These are phyloP conservation scores for Leishmania amazonensis DNA, from an alignment of 208 protist genomes.

Conservation along the genomic window DNA sequence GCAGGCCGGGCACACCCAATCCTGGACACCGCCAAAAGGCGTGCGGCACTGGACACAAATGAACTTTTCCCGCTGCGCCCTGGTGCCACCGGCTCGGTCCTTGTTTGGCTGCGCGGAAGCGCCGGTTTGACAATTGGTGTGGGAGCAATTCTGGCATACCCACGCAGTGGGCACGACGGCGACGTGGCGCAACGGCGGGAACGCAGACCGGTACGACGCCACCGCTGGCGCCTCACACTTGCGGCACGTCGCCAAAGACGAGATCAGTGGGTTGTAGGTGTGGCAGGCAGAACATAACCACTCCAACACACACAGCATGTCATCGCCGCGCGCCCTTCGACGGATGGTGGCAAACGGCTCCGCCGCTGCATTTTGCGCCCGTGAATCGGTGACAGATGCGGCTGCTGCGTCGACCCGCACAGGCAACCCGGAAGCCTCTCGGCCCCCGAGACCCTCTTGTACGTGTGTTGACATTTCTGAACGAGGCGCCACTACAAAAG, in stretches of 20 bases:
- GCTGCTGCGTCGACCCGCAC: neutral
- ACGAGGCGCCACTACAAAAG: neutral
- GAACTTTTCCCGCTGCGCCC: slow-evolving; percentile 47
- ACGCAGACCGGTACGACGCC: slow-evolving; percentile 42
- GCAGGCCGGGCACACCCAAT: slow-evolving; percentile 78
- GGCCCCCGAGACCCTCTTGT: neutral
- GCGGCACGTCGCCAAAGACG: slow-evolving; percentile 29
- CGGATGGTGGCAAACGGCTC: slow-evolving; percentile 48
- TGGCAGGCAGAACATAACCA: slow-evolving; percentile 73
- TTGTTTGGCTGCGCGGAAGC: slow-evolving; percentile 1
- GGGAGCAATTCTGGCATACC: slow-evolving; percentile 57
- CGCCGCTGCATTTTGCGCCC: slow-evolving; percentile 32
- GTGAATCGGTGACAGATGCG: slow-evolving; percentile 24
- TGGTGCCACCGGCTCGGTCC: neutral
- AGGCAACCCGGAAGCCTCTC: neutral
- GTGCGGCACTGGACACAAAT: slow-evolving; percentile 46
- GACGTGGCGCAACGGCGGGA: slow-evolving; percentile 65
- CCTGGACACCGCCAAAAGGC: slow-evolving; percentile 61
- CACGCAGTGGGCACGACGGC: slow-evolving; percentile 64
- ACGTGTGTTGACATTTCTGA: neutral
- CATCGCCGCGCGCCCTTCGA: neutral
- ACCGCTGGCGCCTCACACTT: slow-evolving; percentile 44
- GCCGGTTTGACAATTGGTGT: slow-evolving; percentile 17
- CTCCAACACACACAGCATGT: slow-evolving; percentile 22
- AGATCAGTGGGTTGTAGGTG: slow-evolving; percentile 53